phyloP scores from a whole-genome alignment of 2,329 filamentous ascomycete species.

The Fusarium begoniae region DNA sequence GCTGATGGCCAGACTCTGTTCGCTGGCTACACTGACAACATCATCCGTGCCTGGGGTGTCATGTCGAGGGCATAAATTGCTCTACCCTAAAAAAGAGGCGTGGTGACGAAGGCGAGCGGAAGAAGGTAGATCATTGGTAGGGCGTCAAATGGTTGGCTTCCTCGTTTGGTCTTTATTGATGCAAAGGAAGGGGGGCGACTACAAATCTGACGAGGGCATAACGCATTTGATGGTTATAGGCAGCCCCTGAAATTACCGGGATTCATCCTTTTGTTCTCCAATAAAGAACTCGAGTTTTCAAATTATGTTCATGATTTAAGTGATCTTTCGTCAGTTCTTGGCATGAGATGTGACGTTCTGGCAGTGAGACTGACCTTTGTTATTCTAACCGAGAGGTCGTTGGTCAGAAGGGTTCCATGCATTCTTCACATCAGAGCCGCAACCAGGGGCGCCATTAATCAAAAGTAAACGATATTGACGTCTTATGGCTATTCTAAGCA shows the following conservation, averaged over 20 bases:
- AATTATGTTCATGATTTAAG: conserved; percentile 18
- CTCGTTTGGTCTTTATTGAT: conserved; percentile 57
- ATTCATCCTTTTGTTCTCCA: conserved; percentile 53
- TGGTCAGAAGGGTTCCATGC: background rate
- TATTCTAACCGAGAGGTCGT: background rate
- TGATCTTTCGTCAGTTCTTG: background rate
- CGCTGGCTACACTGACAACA: conserved; percentile 99
- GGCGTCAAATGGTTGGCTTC: conserved; percentile 58
- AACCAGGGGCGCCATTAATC: background rate
- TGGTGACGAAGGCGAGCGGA: conserved; percentile 42
- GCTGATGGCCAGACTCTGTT: conserved; percentile 99
- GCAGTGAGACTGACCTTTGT: background rate
- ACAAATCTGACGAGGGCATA: conserved; percentile 49
- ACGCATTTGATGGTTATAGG: conserved; percentile 51
- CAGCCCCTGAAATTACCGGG: conserved; percentile 52
- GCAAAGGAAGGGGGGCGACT: conserved; percentile 49
- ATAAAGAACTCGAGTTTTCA: conserved; percentile 49
- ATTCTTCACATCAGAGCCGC: background rate
- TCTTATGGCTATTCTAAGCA: background rate
- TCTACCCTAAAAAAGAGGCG: conserved; percentile 41
- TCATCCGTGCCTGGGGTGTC: conserved; percentile 97
- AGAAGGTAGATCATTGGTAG: conserved; percentile 56
- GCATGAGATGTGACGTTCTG: background rate
- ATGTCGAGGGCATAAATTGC: conserved; percentile 85
- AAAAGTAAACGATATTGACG: background rate